Evolutionary conservation across 1,139 yeast genomes (phyloP).

Genomic region (Sugiyamaella castrensis): DNA sequence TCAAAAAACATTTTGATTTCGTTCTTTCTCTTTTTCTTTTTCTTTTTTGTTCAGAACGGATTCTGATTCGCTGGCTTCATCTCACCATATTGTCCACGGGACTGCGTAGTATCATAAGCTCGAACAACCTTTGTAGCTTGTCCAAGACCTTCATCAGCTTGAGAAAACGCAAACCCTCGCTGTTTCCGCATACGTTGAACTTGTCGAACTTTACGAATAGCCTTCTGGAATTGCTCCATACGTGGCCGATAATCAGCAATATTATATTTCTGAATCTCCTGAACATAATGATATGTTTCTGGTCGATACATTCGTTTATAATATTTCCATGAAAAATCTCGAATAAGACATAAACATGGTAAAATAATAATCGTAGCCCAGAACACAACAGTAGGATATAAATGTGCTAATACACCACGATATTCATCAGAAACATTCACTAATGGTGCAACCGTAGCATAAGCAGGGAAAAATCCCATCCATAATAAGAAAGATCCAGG

Average conservation of each 20-base stretch:
- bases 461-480: slow-evolving; percentile 83
- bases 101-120: slow-evolving; percentile 86
- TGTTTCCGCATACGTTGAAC: slow-evolving; percentile 98
- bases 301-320: slow-evolving; percentile 90
- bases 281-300: slow-evolving; percentile 90
- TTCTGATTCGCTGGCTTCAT: slow-evolving; percentile 29
- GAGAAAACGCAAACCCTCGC: slow-evolving; percentile 98
- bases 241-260: slow-evolving; percentile 93
- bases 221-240: slow-evolving; percentile 94
- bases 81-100: slow-evolving; percentile 55
- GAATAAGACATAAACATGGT: slow-evolving; percentile 69
- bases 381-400: slow-evolving; percentile 75
- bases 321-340: slow-evolving; percentile 94
- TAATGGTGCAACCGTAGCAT: slow-evolving; percentile 80
- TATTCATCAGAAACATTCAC: slow-evolving; percentile 82
- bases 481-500: slow-evolving; percentile 90
- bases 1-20: too few relatives aligned
- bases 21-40: too few relatives aligned
- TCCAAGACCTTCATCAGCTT: slow-evolving; percentile 83
- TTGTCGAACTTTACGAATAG: slow-evolving; percentile 94
- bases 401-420: slow-evolving; percentile 69
- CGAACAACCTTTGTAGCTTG: slow-evolving; percentile 80
- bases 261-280: slow-evolving; percentile 93
- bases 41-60: neutral
- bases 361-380: slow-evolving; percentile 83